Percentiles rank a stretch among this genome's conserved stretches.
phyloP scores from a whole-genome alignment of 2,329 filamentous ascomycete genomes.

The Emergomyces africanus region DNA sequence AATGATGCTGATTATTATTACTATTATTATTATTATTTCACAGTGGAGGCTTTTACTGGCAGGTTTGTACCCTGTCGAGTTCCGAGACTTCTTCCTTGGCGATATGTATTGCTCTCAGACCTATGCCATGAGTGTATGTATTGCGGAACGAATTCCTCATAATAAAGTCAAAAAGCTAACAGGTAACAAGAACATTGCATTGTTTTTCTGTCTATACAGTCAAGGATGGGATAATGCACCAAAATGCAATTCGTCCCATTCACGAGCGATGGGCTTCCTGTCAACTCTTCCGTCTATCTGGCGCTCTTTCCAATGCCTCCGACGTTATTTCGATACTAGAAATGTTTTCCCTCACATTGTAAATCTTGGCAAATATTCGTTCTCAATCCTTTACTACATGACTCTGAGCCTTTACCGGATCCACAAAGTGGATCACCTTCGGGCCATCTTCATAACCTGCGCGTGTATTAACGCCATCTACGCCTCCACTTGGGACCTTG shows the following conservation, averaged over 20 bases:
- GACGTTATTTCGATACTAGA: conserved; percentile 74
- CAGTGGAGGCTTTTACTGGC: conserved; percentile 77
- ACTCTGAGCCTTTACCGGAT: conserved; percentile 76
- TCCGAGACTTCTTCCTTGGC: conserved; percentile 92
- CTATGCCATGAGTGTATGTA: conserved; percentile 70
- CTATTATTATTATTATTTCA: too few relatives aligned
- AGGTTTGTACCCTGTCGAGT: conserved; percentile 85
- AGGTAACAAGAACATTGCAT: conserved; percentile 59
- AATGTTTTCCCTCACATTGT: conserved; percentile 86
- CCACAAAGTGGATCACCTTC: conserved; percentile 41
- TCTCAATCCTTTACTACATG: conserved; percentile 68
- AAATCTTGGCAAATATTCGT: conserved; percentile 83
- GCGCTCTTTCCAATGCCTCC: conserved; percentile 80
- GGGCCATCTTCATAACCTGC: conserved; percentile 64
- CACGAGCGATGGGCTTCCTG: conserved; percentile 75
- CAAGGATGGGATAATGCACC: conserved; percentile 57
- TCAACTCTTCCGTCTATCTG: conserved; percentile 71
- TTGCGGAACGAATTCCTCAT: neutral
- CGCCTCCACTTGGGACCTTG: conserved; percentile 79
- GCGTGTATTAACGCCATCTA: conserved; percentile 75
- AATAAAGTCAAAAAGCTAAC: neutral
- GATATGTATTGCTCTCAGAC: conserved; percentile 97
- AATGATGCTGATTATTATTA: conserved; percentile 22
- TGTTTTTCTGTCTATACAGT: conserved; percentile 94
- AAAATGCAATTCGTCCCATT: conserved; percentile 76